Percentiles rank a stretch among this genome's conserved stretches.
phyloP scores from a whole-genome alignment of 139 green algal genomes.

The Deuterostichococcus epilithicus region DNA sequence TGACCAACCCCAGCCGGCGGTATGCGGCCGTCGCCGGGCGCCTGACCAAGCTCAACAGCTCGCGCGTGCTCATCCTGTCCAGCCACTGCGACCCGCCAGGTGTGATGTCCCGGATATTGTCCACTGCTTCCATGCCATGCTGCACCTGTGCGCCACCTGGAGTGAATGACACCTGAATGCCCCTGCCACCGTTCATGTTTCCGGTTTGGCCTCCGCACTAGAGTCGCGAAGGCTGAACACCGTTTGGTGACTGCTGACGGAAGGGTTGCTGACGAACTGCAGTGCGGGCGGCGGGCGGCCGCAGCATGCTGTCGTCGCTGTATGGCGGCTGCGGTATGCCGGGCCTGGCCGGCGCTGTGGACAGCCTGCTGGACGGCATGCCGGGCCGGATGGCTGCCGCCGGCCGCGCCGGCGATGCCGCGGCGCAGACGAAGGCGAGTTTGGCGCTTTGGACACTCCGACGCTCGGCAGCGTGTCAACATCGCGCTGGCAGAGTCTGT shows the following conservation, averaged over 20 bases:
- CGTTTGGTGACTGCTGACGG: too few species aligned
- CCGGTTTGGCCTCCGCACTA: too few species aligned
- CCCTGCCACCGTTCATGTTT: too few species aligned
- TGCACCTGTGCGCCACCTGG: too few species aligned
- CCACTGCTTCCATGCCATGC: neutral
- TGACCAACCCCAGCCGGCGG: too few species aligned
- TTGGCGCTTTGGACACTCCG: too few species aligned
- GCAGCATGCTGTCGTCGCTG: neutral
- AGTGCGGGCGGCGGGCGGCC: neutral
- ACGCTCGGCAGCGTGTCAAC: too few species aligned
- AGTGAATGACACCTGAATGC: too few species aligned
- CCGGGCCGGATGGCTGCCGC: neutral
- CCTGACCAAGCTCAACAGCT: too few species aligned
- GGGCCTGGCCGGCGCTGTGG: neutral
- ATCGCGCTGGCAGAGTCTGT: too few species aligned
- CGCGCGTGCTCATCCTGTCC: neutral
- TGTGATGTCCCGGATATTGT: neutral
- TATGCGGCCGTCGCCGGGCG: too few species aligned
- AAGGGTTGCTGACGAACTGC: neutral
- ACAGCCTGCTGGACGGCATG: neutral
- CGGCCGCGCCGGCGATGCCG: neutral
- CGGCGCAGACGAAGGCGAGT: neutral
- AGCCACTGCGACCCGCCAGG: neutral
- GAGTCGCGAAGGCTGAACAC: too few species aligned
- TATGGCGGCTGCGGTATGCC: neutral